Conservation (phyloP, 2,329 filamentous ascomycete species). For the Aspergillus sp. region DNA sequence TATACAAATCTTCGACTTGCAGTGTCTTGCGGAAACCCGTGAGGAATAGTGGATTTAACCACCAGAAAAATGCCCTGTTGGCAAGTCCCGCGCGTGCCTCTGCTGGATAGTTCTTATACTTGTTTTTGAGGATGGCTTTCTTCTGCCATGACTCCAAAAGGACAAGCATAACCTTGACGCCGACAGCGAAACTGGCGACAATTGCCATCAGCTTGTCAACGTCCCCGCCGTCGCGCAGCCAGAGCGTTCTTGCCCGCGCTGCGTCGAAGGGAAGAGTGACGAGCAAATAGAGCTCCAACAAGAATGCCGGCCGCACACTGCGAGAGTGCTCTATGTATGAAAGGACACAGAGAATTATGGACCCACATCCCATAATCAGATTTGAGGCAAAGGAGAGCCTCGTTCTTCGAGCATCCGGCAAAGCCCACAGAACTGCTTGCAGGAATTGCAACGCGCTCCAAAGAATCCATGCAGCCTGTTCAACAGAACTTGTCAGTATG, state of each 20-base stretch:
- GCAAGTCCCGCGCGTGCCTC: conserved; percentile 55
- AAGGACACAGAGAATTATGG: conserved; percentile 36
- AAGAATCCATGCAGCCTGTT: conserved; percentile 30
- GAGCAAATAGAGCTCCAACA: conserved; percentile 50
- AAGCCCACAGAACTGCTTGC: conserved; percentile 40
- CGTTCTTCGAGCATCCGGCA: conserved; percentile 29
- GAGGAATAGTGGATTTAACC: conserved; percentile 54
- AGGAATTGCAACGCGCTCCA: conserved; percentile 38
- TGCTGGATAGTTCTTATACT: conserved; percentile 44
- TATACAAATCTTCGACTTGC: conserved; percentile 45
- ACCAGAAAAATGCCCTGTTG: conserved; percentile 52
- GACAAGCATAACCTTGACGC: conserved; percentile 45
- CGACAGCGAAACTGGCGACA: conserved; percentile 43
- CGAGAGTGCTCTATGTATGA: conserved; percentile 51
- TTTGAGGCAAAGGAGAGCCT: conserved; percentile 35
- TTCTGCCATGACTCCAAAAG: conserved; percentile 45
- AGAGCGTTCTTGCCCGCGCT: conserved; percentile 47
- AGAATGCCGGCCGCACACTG: conserved; percentile 44
- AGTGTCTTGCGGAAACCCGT: conserved; percentile 49
- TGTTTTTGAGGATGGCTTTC: conserved; percentile 45
- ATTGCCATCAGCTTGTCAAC: conserved; percentile 39
- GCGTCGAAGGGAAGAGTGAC: conserved; percentile 48
- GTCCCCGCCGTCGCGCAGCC: conserved; percentile 32
- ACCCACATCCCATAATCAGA: conserved; percentile 29
- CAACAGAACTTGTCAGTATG: neutral